Base-by-base conservation (phyloP, 1,284 basidiomycete species). In the Boletus semigastroideus region DNA sequence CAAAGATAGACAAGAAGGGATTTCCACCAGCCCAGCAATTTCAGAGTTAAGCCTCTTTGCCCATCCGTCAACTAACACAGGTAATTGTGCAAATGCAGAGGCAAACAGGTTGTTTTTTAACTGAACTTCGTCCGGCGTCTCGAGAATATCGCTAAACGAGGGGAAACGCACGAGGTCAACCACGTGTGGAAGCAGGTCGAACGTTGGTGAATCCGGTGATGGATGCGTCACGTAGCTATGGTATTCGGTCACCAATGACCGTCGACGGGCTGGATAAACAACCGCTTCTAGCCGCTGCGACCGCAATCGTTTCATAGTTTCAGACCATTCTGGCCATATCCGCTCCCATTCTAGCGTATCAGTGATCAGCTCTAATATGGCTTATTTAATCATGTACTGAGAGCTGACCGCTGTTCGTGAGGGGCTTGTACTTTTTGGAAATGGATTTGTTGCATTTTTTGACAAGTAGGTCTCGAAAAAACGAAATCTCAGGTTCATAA, bases 201-300 rank as follows among this genome's bases (percentile, higher is more conserved):
- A 31, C 5, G 38, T 28, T n/a, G 46, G 51, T 14, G 52, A 27
- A 40, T 52, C 52, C 17, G 54, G 47, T 25, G 51, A 51, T 8
- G 51, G 54, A 31, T 25, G 38, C 25, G 12, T 45, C 37, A 57
- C 38, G 16, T 53, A 62, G 42, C 14, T 40, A 16, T 13, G n/a
- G 45, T 63, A 65, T 42, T 47, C 56, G 8, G 22, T 19, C 14
- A 27, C 25, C n/a, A 64, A 47, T 11, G 20, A 43, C 11, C 8
- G 36, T 42, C 59, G 65, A 42, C 59, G 63, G 10, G 63, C 49
- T 5, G 39, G 30, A 39, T 55, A 64, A 14, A 64, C 11, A 8
- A 22, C 20, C 16, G 17, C 5, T n/a, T 58, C 48, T 19, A 63
- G 39, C 42, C 56, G 46, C 14, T 10, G 41, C 11, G 7, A 40